Evolutionary conservation across 225 moss, liverwort and hornwort genomes (phyloP), one percentile per base, ranked within the genome.

Genomic region (Sphagnum tenellum): DNA sequence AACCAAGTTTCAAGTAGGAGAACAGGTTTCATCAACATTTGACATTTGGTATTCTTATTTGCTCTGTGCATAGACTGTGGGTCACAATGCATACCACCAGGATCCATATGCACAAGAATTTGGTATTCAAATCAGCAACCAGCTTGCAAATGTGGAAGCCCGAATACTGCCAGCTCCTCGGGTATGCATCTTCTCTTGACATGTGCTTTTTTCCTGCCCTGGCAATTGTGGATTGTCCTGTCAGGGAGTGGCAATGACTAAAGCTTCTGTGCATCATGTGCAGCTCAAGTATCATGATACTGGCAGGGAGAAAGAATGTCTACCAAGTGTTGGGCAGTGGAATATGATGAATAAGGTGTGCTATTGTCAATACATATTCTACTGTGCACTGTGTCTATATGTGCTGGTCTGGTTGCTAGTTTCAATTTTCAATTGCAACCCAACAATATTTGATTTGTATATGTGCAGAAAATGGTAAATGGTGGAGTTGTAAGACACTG

Each of bases 401-500:
- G 29, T 29, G 29, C 29, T 64, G 11, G 0, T 56, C n/a, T n/a
- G 47, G 0, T 29, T 29, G 29, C 29, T 29, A 29, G 29, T 29
- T 29, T 29, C 1, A 29, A 29, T 29, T 29, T 29, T 29, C 1
- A 29, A 29, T 29, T 29, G 29, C 29, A 29, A 29, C 29, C 29
- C 29, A 29, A 29, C 29, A 29, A 29, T 29, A 29, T 29, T 29
- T 29, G 29, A 29, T 47, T 6, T 29, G 29, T 29, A 29, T 29
- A 29, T 29, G 29, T 29, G 8, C 75, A 98, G 98, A 98, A 98
- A 87, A 64, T 64, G 64, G 64, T 64, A 44, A 64, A 64, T 48
- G 64, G 64, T 3, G 64, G 64, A 7, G 50, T 49, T n/a, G 64
- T 64, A 3, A 12, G 29, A 48, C 48, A 64, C 5, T 64, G 64